Percentiles rank a stretch among this genome's conserved stretches.
phyloP scores from a whole-genome alignment of 805 yeast species.

The Spathaspora sp. region DNA sequence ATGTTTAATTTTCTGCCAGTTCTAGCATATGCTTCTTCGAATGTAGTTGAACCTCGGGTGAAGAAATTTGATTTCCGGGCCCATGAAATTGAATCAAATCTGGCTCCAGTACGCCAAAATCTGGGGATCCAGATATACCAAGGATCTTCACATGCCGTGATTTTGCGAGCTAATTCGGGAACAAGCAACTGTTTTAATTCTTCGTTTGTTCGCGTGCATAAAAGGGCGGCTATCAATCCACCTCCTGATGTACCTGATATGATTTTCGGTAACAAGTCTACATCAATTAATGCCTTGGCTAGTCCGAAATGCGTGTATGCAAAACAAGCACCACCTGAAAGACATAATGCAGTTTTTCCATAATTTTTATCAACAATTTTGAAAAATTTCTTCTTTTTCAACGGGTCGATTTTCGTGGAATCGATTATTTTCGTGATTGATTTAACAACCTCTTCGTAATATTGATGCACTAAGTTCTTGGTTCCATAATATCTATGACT shows the following conservation, averaged over 20 bases:
- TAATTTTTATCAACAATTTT: constrained; percentile 56
- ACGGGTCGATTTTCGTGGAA: constrained; percentile 31
- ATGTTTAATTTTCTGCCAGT: constrained; percentile 72
- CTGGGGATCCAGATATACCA: constrained; percentile 58
- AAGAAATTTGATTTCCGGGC: constrained; percentile 66
- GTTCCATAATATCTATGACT: constrained; percentile 78
- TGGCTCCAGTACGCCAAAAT: constrained; percentile 72
- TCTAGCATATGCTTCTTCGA: constrained; percentile 61
- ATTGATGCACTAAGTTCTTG: constrained; percentile 53
- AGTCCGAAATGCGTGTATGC: constrained; percentile 78
- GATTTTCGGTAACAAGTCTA: constrained; percentile 62
- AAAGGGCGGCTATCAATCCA: constrained; percentile 69
- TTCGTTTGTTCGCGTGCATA: constrained; percentile 65
- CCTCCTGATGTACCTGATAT: constrained; percentile 82
- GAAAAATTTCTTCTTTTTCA: constrained; percentile 50
- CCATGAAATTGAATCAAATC: constrained; percentile 74
- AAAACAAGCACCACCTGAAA: constrained; percentile 79
- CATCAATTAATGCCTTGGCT: constrained; percentile 65
- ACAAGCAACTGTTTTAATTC: constrained; percentile 54
- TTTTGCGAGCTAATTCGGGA: constrained; percentile 59
- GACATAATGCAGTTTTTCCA: constrained; percentile 69
- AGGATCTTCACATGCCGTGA: constrained; percentile 68
- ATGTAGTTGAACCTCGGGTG: constrained; percentile 70
- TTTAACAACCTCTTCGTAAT: constrained; percentile 48
- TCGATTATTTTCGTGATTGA: constrained; percentile 44